Conservation (phyloP, 768 basidiomycete genomes). For the Gymnopilus junonius region DNA sequence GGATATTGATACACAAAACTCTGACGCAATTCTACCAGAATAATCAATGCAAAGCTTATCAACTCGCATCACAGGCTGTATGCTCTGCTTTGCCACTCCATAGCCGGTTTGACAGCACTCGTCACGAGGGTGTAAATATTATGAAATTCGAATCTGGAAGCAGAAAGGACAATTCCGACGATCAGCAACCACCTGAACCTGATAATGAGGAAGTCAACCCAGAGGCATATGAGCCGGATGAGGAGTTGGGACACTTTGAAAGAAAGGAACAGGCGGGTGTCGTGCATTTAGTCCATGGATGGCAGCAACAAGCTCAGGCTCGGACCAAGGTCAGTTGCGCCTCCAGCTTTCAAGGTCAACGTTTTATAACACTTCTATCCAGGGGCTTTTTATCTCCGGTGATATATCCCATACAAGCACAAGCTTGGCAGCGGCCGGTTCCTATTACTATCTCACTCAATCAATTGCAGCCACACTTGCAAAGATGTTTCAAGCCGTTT, state of each 20-base stretch:
- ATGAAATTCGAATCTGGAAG: neutral
- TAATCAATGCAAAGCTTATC: neutral
- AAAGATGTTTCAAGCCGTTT: slow-evolving; percentile 2
- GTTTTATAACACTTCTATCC: neutral
- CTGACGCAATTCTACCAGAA: neutral
- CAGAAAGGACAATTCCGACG: neutral
- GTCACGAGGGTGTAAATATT: neutral
- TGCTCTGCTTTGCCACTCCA: neutral
- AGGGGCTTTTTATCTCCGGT: slow-evolving; percentile 15
- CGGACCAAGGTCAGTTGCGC: slow-evolving; percentile 1
- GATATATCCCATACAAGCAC: slow-evolving; percentile 1
- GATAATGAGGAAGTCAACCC: neutral
- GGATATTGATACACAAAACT: neutral
- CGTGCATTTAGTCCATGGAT: slow-evolving; percentile 14
- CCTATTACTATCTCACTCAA: slow-evolving; percentile 1
- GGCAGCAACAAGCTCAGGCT: slow-evolving; percentile 12
- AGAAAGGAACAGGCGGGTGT: neutral
- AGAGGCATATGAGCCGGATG: too few species aligned
- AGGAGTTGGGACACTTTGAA: too few species aligned
- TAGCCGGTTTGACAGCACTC: neutral
- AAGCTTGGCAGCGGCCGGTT: neutral
- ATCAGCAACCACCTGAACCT: neutral
- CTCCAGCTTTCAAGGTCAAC: neutral
- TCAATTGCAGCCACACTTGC: neutral
- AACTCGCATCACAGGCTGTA: neutral